Conservation (phyloP, 371 early-diverging fungal genomes). For the Mucor racemosus region DNA sequence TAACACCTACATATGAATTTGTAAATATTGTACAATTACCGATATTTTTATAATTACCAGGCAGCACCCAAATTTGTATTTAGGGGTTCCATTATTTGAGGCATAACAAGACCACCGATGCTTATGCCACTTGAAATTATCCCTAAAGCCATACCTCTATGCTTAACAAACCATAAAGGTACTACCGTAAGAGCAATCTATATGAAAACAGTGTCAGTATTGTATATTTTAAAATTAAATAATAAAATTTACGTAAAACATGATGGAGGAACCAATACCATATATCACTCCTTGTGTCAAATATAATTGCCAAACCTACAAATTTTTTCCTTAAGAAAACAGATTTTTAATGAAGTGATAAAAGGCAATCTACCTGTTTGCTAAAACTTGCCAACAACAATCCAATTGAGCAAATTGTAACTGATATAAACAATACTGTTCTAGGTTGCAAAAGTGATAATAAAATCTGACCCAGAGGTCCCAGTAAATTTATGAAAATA, state of each 20-base stretch:
- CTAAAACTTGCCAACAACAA: slow-evolving; percentile 41
- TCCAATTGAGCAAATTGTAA: slow-evolving; percentile 28
- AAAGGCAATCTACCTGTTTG: slow-evolving; percentile 20
- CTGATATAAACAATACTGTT: slow-evolving; percentile 31
- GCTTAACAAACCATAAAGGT: slow-evolving; percentile 71
- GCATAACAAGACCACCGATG: slow-evolving; percentile 75
- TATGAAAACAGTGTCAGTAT: background rate
- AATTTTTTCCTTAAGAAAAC: background rate
- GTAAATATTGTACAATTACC: background rate
- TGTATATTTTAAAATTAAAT: background rate
- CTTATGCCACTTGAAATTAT: slow-evolving; percentile 75
- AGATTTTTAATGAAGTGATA: background rate
- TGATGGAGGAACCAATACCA: slow-evolving; percentile 53
- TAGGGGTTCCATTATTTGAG: slow-evolving; percentile 63
- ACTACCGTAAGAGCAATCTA: slow-evolving; percentile 32
- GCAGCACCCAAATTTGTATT: slow-evolving; percentile 57
- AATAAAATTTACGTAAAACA: slow-evolving; percentile 31
- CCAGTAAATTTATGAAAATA: slow-evolving; percentile 37
- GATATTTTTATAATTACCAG: slow-evolving; percentile 40
- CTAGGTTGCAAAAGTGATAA: slow-evolving; percentile 22
- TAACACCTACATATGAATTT: slow-evolving; percentile 25
- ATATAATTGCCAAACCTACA: slow-evolving; percentile 43
- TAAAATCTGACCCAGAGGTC: slow-evolving; percentile 36
- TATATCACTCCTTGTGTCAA: slow-evolving; percentile 40
- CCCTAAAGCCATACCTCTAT: slow-evolving; percentile 75